phyloP scores from a whole-genome alignment of 2,329 filamentous ascomycete genomes.

The Talaromyces albobiverticillius region DNA sequence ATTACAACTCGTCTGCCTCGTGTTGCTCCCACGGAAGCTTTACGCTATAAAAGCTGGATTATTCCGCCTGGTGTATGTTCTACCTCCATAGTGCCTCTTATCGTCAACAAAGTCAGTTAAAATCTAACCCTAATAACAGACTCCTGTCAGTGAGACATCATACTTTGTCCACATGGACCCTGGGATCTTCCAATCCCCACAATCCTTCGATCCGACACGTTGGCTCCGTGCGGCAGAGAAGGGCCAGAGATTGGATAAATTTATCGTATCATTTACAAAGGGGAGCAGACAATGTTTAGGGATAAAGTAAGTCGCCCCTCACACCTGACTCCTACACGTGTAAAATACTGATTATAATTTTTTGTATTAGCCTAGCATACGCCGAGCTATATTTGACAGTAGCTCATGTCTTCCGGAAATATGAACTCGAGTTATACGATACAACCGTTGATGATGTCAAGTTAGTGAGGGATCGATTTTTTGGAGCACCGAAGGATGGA shows the following conservation, averaged over 20 bases:
- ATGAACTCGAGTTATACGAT: constrained; percentile 30
- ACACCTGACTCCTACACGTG: background rate
- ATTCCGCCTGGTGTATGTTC: constrained; percentile 24
- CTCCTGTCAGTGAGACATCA: constrained; percentile 37
- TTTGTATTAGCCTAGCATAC: constrained; percentile 26
- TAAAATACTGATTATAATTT: background rate
- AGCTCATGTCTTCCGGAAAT: constrained; percentile 27
- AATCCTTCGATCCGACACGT: constrained; percentile 35
- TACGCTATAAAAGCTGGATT: constrained; percentile 28
- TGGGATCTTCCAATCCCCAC: constrained; percentile 32
- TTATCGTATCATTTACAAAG: constrained; percentile 37
- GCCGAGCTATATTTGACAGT: constrained; percentile 31
- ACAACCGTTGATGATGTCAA: constrained; percentile 30
- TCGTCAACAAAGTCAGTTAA: background rate
- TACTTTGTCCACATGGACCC: constrained; percentile 34
- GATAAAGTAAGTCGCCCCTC: constrained; percentile 31
- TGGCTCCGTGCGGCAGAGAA: constrained; percentile 32
- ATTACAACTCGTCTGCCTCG: constrained; percentile 29
- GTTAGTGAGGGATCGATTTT: constrained; percentile 4
- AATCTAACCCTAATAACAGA: constrained; percentile 16
- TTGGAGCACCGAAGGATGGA: constrained; percentile 1
- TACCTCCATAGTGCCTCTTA: background rate
- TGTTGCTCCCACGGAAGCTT: constrained; percentile 23
- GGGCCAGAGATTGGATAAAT: constrained; percentile 32
- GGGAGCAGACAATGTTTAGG: constrained; percentile 48